A percentile compares a stretch with the other conserved stretches of the same genome.
Evolutionary conservation across 2,329 filamentous ascomycete species (phyloP).

Genomic region (Chrysosphaeria jannelii): DNA sequence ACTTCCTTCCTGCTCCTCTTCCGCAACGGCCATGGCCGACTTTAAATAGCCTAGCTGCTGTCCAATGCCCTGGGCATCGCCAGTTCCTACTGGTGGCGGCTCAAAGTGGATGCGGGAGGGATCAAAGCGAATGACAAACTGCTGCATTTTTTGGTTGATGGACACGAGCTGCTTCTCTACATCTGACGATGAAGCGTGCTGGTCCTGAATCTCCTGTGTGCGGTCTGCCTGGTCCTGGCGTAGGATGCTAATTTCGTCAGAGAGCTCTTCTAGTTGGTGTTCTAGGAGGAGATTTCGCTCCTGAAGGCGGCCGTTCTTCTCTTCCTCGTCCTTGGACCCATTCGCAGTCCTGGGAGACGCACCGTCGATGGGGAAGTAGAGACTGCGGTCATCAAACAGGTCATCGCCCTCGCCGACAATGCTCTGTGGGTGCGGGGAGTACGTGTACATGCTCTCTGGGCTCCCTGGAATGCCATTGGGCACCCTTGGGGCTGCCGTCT

Average conservation of each 20-base stretch:
- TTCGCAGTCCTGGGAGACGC: too few relatives aligned
- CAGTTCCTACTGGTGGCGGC: too few relatives aligned
- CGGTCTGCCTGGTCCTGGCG: slow-evolving; percentile 10
- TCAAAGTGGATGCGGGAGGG: too few relatives aligned
- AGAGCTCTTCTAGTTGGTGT: slow-evolving; percentile 8
- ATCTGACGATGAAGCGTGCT: too few relatives aligned
- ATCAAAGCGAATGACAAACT: too few relatives aligned
- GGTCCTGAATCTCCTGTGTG: too few relatives aligned
- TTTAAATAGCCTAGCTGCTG: too few relatives aligned
- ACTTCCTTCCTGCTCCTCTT: too few relatives aligned
- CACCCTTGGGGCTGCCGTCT: slow-evolving; percentile 11
- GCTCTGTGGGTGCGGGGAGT: slow-evolving; percentile 28
- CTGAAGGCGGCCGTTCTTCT: slow-evolving; percentile 10
- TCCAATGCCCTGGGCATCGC: too few relatives aligned
- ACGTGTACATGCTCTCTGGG: slow-evolving; percentile 47
- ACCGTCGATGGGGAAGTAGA: slow-evolving; percentile 34
- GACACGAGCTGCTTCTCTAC: too few relatives aligned
- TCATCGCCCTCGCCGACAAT: slow-evolving; percentile 22
- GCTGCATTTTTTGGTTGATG: too few relatives aligned
- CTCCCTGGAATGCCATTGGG: slow-evolving; percentile 35
- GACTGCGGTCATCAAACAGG: slow-evolving; percentile 47
- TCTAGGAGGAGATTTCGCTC: slow-evolving; percentile 5
- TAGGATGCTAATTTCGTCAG: slow-evolving; percentile 9
- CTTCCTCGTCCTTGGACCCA: slow-evolving; percentile 18
- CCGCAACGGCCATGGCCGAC: too few relatives aligned